Base-by-base conservation (phyloP, 169 alveolate genomes). In the Cryptosporidium bovis region DNA sequence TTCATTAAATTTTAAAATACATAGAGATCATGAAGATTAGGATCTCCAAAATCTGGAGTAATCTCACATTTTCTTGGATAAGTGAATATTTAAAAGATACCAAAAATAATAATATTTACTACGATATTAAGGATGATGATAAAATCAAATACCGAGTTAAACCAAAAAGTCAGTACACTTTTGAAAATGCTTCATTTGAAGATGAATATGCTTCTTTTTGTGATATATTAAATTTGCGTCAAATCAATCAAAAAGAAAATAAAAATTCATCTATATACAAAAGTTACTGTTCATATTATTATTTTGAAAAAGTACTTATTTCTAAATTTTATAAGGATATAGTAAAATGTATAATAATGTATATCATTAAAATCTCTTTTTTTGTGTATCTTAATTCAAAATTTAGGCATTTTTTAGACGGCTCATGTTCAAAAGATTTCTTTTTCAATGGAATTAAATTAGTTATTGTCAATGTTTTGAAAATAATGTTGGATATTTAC, bases 401-500 rank as follows among this genome's bases (percentile, higher is more conserved):
- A 31, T 56, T 71, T 31, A 71, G 46, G 12, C 31, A 50, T 16
- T 58, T 71, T 44, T n/a, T 71, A 29, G 40, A 58, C 12, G 29
- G 15, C 4, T 36, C 16, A 7, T 51, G 34, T 24, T 34, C 69
- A 34, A 36, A 31, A 5, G 56, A 50, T 6, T 13, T 33, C 31
- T 1, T 71, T 8, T 10, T 15, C 13, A 34, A 15, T 53, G 71
- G 84, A 16, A 13, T 71, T 5, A 36, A 40, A 24, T 71, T 71
- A 20, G 8, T 34, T 8, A 7, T 33, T 16, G 18, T 71, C n/a
- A 36, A 56, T 6, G 46, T 40, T 34, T 53, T 53, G 2, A 71
- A 71, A 62, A 71, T 71, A 31, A 15, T 71, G 15, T 24, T 71
- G 16, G 84, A 71, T 51, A 12, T 29, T n/a, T 69, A 71, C 29